Evolutionary conservation across 2,329 filamentous ascomycete genomes (phyloP).

Genomic region (Colletotrichum euphorbiae): DNA sequence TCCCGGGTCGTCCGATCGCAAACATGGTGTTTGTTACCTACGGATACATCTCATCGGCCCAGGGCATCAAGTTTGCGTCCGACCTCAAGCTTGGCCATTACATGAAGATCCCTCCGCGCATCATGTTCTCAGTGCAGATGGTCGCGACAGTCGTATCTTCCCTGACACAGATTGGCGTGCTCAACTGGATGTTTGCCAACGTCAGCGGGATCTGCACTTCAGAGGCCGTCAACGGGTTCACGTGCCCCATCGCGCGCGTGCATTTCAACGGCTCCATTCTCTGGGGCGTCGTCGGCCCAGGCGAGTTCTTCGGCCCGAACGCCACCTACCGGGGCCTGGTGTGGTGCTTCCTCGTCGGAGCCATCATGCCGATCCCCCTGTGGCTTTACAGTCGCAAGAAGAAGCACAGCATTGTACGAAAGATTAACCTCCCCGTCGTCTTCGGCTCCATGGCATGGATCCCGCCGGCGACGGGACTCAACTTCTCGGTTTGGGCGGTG

Average conservation of each 20-base stretch:
- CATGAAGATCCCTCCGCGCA: slow-evolving; percentile 87
- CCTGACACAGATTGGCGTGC: slow-evolving; percentile 82
- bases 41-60: slow-evolving; percentile 88
- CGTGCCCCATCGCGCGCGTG: slow-evolving; percentile 86
- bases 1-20: slow-evolving; percentile 86
- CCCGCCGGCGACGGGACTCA: slow-evolving; percentile 85
- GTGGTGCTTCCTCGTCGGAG: slow-evolving; percentile 85
- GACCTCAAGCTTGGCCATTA: slow-evolving; percentile 90
- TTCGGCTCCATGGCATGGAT: slow-evolving; percentile 90
- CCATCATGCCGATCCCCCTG: slow-evolving; percentile 77
- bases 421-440: slow-evolving; percentile 84
- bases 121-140: slow-evolving; percentile 82
- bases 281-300: slow-evolving; percentile 88
- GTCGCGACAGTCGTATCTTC: slow-evolving; percentile 81
- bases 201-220: slow-evolving; percentile 83
- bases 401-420: slow-evolving; percentile 73
- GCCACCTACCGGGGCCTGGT: slow-evolving; percentile 82
- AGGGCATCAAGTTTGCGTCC: slow-evolving; percentile 89
- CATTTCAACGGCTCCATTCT: slow-evolving; percentile 92
- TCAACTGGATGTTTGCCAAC: slow-evolving; percentile 91
- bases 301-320: slow-evolving; percentile 81
- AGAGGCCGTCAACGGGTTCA: slow-evolving; percentile 86
- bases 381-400: slow-evolving; percentile 76
- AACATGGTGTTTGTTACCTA: slow-evolving; percentile 97
- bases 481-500: slow-evolving; percentile 88